These are phyloP conservation scores for Fusarium denticulatum DNA, from an alignment of 2,329 filamentous ascomycete genomes.

Conservation along the genomic window DNA sequence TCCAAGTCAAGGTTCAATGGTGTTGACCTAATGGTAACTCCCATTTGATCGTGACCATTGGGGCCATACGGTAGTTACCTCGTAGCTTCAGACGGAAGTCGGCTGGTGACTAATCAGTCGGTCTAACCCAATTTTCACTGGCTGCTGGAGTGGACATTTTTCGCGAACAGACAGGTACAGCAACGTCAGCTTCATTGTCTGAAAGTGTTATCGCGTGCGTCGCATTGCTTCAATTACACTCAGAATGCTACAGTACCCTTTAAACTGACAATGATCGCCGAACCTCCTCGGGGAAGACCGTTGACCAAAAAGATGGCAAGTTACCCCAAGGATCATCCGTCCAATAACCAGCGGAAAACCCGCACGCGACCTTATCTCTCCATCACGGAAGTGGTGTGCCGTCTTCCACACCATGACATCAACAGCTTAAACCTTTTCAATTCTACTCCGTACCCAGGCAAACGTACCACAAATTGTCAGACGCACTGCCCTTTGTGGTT, in stretches of 20 bases:
- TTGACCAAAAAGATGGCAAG: background rate
- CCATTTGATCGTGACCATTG: background rate
- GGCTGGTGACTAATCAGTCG: background rate
- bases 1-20: background rate
- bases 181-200: background rate
- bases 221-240: background rate
- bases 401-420: constrained; percentile 32
- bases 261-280: background rate
- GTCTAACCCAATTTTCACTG: background rate
- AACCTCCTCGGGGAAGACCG: constrained; percentile 1
- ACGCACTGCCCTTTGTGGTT: constrained; percentile 25
- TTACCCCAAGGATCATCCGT: background rate
- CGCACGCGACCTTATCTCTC: constrained; percentile 29
- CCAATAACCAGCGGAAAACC: constrained; percentile 1
- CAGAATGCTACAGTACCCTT: background rate
- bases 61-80: background rate
- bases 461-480: constrained; percentile 30
- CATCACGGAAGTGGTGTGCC: constrained; percentile 26
- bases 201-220: background rate
- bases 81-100: background rate
- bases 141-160: background rate
- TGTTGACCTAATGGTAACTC: background rate
- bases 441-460: background rate
- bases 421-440: constrained; percentile 20
- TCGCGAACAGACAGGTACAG: background rate